Base-by-base conservation (phyloP, 192 early-diverging fungal genomes). In the Linnemannia elongata region DNA sequence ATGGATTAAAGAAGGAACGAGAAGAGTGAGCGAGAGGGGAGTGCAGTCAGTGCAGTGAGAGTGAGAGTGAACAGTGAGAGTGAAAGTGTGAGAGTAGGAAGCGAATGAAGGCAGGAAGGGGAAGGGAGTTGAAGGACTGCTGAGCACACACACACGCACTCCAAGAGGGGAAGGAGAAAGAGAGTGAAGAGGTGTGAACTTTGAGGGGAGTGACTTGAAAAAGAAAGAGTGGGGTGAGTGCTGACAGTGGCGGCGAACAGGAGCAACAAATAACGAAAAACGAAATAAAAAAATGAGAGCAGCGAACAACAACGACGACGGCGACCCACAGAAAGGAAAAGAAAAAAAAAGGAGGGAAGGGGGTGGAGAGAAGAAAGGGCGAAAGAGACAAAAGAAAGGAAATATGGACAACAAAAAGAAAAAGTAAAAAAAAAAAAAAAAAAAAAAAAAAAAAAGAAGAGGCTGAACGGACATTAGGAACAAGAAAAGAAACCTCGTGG, bases 31-130 rank as follows among this genome's bases (percentile, higher is more conserved):
- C 42, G 17, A 8, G 27, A 10, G 54, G 35, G 35, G 22, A 36
- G 18, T 54, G 73, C 41, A 63, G 35, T 22, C 27, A 38, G n/a
- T 66, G 74, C 49, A 63, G 30, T 22, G 72, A 45, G 42, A 47
- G 41, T 5, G 52, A 55, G 71, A 68, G 54, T 45, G 18, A 66
- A 54, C 72, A 24, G 63, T 47, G 63, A 54, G 75, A 74, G 75
- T 52, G 55, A 55, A 4, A 44, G 55, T 33, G 41, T 15, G 39
- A 55, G 41, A 39, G 72, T 33, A 74, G 10, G 52, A 63, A 63
- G 45, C 42, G 33, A 69, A 68, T 33, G 36, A 45, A 30, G n/a
- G 75, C n/a, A n/a, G n/a, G n/a, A n/a, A 60, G 33, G 30, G 41
- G 20, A 38, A 44, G 55, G 55, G 3, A 20, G 27, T 66, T 66